phyloP scores from a whole-genome alignment of 2,329 filamentous ascomycete genomes.

The Coniochaeta sp. region DNA sequence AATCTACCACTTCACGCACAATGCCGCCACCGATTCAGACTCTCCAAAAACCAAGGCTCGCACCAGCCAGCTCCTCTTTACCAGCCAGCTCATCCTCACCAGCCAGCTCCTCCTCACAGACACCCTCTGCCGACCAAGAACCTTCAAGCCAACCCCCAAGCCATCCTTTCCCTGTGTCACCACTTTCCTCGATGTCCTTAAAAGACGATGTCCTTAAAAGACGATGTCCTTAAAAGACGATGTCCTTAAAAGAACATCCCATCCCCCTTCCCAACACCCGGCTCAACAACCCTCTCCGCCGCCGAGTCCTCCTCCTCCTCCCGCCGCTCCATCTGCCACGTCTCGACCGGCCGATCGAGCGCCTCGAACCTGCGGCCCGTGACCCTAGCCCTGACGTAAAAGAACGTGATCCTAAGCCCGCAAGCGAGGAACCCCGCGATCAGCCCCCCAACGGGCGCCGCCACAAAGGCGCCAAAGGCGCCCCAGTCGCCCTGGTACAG shows the following conservation, averaged over 20 bases:
- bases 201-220: no score
- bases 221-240: no score
- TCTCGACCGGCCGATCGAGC: constrained; percentile 50
- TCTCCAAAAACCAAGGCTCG: no score
- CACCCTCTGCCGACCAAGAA: no score
- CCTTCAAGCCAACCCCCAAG: no score
- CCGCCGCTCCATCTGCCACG: constrained; percentile 6
- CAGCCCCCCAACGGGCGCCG: constrained; percentile 68
- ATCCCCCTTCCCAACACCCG: constrained; percentile 23
- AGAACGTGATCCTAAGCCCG: constrained; percentile 48
- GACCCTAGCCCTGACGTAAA: constrained; percentile 49
- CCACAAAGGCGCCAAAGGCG: constrained; percentile 76
- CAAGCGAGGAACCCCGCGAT: constrained; percentile 64
- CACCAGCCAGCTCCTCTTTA: no score
- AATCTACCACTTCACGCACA: no score
- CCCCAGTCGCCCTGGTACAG: constrained; percentile 75
- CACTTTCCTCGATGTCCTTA: no score
- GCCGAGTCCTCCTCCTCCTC: constrained; percentile 4
- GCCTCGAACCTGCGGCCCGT: constrained; percentile 59
- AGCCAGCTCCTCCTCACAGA: no score
- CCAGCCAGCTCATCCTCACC: no score
- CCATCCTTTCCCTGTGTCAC: no score
- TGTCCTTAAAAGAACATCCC: constrained; percentile 47
- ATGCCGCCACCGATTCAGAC: no score
- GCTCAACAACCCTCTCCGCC: constrained; percentile 9